Base-by-base conservation (phyloP, 306 rosid species). In the Vachellia collinsii region DNA sequence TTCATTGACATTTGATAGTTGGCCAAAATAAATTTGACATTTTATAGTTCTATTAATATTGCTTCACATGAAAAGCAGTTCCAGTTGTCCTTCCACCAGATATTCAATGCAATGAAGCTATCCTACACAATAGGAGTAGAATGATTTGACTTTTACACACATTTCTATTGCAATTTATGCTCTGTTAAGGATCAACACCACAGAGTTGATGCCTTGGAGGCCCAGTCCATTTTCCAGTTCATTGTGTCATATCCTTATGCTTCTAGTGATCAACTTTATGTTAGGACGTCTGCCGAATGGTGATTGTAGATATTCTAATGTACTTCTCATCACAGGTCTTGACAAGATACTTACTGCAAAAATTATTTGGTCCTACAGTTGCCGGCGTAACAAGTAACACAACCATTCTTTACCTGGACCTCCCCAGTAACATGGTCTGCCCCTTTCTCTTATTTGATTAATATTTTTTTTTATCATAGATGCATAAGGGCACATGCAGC, bases 371-470 rank as follows among this genome's bases (percentile, higher is more conserved):
- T n/a, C 91, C 90, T 2, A 82, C 76, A 23, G 71, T 69, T 50
- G 81, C 77, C 34, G 80, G 83, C 20, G 85, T 84, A 51, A 90
- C 94, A 67, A 82, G 83, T 70, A 50, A 85, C 66, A 61, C 58
- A 42, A 85, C 68, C 29, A 72, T 87, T 78, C 73, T 88, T 63
- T 87, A 90, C 81, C 86, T 81, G 34, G 94, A 90, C 75, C 91
- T 90, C 70, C 94, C 92, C 78, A 87, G 92, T 47, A 90, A 90
- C 70, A 85, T 90, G 94, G 91, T 90, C 16, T 77, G 73, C 59
- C 84, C 80, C 83, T 81, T 72, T 51, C 82, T 64, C 76, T 12
- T 36, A 36, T 6, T 70, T 43, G 9, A 44, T 70, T 72, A 58
- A n/a, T 13, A n/a, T 20, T 22, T 41, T 20, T 22, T 41, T 7